These are phyloP conservation scores for Cercophora newfieldiana DNA, from an alignment of 495 filamentous ascomycete genomes.

Conservation along the genomic window DNA sequence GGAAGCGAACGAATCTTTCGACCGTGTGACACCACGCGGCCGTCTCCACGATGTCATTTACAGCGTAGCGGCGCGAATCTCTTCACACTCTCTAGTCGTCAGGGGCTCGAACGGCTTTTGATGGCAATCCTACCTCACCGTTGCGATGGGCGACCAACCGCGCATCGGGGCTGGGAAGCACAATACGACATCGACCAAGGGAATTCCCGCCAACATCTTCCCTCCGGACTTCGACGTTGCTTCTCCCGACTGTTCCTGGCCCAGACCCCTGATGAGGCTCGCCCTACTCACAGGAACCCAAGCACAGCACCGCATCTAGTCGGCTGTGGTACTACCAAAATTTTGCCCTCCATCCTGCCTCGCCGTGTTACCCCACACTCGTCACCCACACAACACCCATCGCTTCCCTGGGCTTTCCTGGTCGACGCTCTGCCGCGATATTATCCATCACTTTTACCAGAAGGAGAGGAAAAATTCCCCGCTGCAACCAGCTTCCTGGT, in stretches of 20 bases:
- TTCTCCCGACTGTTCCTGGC: background rate
- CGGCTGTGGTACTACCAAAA: background rate
- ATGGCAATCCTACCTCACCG: constrained; percentile 11
- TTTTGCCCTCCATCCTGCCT: constrained; percentile 18
- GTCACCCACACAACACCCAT: background rate
- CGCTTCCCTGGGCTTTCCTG: constrained; percentile 26
- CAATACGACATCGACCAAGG: background rate
- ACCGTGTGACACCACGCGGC: constrained; percentile 14
- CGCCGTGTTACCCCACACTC: constrained; percentile 14
- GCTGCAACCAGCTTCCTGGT: constrained; percentile 30
- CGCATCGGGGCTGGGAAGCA: background rate
- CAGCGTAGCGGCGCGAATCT: constrained; percentile 4
- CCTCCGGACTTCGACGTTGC: background rate
- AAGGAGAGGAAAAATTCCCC: constrained; percentile 30
- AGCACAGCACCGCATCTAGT: background rate
- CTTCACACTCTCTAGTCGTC: background rate
- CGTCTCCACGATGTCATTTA: constrained; percentile 14
- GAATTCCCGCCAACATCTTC: background rate
- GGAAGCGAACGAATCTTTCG: constrained; percentile 1
- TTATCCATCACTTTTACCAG: constrained; percentile 37
- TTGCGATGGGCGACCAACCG: background rate
- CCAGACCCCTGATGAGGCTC: background rate
- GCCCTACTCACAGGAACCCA: background rate
- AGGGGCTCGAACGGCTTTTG: constrained; percentile 9
- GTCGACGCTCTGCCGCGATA: constrained; percentile 23